Evolutionary conservation across 2,329 filamentous ascomycete genomes (phyloP), one percentile per base, ranked within the genome.

Genomic region (Aspergillus tamarii): DNA sequence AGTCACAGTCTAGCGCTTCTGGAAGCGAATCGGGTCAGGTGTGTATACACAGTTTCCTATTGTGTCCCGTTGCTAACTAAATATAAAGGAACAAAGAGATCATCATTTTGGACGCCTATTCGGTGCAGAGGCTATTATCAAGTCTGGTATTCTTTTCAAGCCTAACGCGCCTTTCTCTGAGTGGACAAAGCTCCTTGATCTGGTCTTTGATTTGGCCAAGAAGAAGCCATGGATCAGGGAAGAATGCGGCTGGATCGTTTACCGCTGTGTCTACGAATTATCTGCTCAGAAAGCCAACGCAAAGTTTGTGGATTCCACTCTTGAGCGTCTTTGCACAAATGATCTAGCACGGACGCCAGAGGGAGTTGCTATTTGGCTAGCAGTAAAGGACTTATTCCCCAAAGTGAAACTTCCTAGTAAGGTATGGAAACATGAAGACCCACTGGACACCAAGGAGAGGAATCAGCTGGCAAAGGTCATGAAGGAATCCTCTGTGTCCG

Each of bases 211-310:
- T 66, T 84, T 97, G 64, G 88, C 91, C 46, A 86, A 88, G 70
- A 91, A 91, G 79, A 96, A 96, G 78, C 87, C 91, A 36, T 97
- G 94, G 94, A 84, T 98, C 68, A 87, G 92, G 65, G 89, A 94
- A 72, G 92, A 96, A 75, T 97, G 93, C 72, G 93, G 91, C 36
- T 92, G 89, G 84, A 87, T 95, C 55, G 83, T 97, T 30, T 89
- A 91, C 52, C 88, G 93, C 73, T 88, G 90, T 16, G 77, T 95
- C 43, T 84, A 85, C 36, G 88, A 89, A 23, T 70, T 85, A 36
- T 73, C 72, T 11, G 45, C 77, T 10, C 73, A 78, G 34, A 72
- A 79, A 32, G 74, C 76, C 23, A 68, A 78, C 21, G 66, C 70
- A 11, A 81, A 84, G 62, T 85, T 87, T 61, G 87, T 87, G 1